These are phyloP conservation scores for Leccinum arenicola DNA, from an alignment of 768 basidiomycete genomes.

Conservation along the genomic window DNA sequence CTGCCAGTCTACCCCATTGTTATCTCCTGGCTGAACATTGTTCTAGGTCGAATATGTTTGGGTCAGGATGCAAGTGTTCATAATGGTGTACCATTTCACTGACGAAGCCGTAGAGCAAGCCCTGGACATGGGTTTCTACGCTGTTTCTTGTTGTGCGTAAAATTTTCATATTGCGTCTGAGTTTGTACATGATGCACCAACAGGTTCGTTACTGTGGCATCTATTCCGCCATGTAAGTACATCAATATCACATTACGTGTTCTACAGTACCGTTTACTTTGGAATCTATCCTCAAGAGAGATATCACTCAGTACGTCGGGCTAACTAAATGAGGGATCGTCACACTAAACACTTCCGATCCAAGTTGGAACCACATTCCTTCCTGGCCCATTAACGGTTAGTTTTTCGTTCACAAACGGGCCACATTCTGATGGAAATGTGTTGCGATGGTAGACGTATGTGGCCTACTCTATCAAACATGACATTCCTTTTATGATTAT, in stretches of 20 bases:
- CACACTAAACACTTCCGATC: not conserved
- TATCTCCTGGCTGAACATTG: not conserved
- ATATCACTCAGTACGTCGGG: not conserved
- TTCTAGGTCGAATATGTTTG: not conserved
- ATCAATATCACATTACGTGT: not conserved
- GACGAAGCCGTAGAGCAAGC: not conserved
- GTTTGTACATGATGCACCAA: not conserved
- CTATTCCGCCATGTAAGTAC: not conserved
- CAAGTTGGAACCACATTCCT: not conserved
- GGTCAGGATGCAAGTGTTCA: not conserved
- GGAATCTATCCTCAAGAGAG: not conserved
- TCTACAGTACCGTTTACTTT: not conserved
- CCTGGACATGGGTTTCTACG: not conserved
- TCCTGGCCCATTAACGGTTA: not conserved
- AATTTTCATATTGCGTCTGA: accelerated
- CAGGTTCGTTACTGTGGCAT: not conserved
- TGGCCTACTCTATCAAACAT: not conserved
- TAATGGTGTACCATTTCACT: not conserved
- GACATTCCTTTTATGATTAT: not conserved
- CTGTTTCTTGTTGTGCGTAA: not conserved
- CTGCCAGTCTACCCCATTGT: not conserved
- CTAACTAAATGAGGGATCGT: not conserved
- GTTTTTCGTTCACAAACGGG: not conserved
- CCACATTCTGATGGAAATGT: not conserved
- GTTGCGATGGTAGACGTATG: not conserved